Evolutionary conservation across 345 rosid species (phyloP), one percentile per base, ranked within the genome.

Genomic region (Hypericum androsaemum): DNA sequence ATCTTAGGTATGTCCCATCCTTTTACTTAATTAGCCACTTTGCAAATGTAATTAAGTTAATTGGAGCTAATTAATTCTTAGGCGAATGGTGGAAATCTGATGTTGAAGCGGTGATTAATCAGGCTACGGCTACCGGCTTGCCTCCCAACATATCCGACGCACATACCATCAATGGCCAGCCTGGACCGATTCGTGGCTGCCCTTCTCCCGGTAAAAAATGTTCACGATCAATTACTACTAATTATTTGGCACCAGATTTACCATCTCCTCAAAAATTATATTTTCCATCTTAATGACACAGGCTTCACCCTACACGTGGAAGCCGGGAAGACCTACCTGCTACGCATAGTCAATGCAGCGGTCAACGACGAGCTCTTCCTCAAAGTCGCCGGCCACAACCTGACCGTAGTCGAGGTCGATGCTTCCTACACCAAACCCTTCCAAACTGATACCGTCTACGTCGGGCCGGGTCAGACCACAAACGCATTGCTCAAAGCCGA

Each of bases 21-120:
- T 22, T 22, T 22, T 22, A 1, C 32, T 22, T 22, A 1, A 22
- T 22, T 22, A 22, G 32, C 32, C 32, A 22, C 32, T 22, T 22
- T 22, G 32, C 32, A 1, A 4, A 1, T 22, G 32, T 22, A 22
- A 22, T 22, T 22, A 4, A 1, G 32, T 22, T 22, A 22, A 22
- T 22, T 22, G 32, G 32, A 22, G 4, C 32, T 22, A 22, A 22
- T 22, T 22, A 22, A 22, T 22, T 22, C 32, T 1, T 14, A 86
- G 95, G 84, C 17, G 90, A 86, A 72, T 86, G 95, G 95, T 86
- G 90, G 90, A 86, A 83, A 63, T 71, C 81, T 1, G 82, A 83
- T 61, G 81, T 78, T 13, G 88, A 86, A 70, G 74, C 75, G 14
- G 74, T 86, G 55, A 39, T 83, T 50, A 76, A 47, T 2, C 86